phyloP scores from a whole-genome alignment of 1,139 yeast species.

The Groenewaldozyma auringiensis region DNA sequence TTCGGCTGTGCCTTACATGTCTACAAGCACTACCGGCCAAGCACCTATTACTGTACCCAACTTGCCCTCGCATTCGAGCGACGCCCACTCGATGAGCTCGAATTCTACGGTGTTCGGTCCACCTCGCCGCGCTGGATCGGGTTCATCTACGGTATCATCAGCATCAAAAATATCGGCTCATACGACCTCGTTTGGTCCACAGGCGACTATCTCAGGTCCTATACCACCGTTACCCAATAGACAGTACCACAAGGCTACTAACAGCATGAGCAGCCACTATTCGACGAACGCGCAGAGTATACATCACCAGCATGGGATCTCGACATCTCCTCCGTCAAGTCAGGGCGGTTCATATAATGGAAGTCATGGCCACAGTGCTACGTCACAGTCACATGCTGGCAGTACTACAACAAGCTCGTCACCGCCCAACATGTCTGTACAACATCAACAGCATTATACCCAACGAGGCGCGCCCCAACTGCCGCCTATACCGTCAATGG shows the following conservation, averaged over 20 bases:
- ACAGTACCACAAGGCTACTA: conserved; percentile 5
- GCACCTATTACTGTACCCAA: conserved; percentile 24
- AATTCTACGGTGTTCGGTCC: neutral
- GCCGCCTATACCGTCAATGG: neutral
- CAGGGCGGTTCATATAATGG: neutral
- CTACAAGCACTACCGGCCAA: conserved; percentile 20
- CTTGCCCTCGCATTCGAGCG: conserved; percentile 18
- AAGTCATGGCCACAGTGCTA: neutral
- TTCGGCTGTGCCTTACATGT: conserved; percentile 19
- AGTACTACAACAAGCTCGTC: neutral
- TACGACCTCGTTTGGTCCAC: conserved; percentile 14
- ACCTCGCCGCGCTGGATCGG: conserved; percentile 1
- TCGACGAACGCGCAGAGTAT: neutral
- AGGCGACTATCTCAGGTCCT: conserved; percentile 23
- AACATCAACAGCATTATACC: neutral
- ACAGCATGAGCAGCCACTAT: conserved; percentile 2
- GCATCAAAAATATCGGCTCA: neutral
- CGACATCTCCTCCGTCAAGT: neutral
- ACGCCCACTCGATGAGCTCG: conserved; percentile 6
- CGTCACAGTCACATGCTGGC: neutral
- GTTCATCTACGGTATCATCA: neutral
- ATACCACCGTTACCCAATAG: conserved; percentile 24
- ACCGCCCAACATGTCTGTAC: conserved; percentile 2
- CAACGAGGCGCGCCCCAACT: neutral
- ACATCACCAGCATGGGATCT: neutral